Conservation (phyloP, 257 asterid species). For the Avicennia marina region DNA sequence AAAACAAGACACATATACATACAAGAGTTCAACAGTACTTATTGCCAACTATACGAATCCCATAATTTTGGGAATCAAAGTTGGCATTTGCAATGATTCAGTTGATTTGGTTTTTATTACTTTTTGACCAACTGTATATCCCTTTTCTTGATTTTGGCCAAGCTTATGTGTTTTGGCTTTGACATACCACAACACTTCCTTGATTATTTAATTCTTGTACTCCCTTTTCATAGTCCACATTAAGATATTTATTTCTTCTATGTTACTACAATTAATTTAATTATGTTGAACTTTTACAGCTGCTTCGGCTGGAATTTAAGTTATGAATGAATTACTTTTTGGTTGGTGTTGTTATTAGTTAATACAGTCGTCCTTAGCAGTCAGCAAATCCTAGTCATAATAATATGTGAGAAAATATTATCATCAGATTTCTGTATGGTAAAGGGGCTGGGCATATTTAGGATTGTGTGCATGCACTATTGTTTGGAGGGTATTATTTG, state of each 20-base stretch:
- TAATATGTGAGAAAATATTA: not conserved
- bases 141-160: too few relatives aligned
- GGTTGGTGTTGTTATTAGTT: not conserved
- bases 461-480: not conserved
- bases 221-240: too few relatives aligned
- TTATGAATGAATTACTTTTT: not conserved
- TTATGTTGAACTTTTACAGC: not conserved
- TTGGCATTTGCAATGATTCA: too few relatives aligned
- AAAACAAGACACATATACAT: too few relatives aligned
- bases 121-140: too few relatives aligned
- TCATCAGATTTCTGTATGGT: not conserved
- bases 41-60: too few relatives aligned
- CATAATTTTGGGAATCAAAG: too few relatives aligned
- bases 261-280: not conserved
- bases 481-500: constrained; percentile 9
- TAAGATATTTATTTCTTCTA: not conserved
- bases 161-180: too few relatives aligned
- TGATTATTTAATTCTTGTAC: too few relatives aligned
- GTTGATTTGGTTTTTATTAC: too few relatives aligned
- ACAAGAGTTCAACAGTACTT: too few relatives aligned
- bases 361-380: not conserved
- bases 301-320: not conserved
- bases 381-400: not conserved
- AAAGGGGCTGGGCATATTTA: not conserved
- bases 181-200: too few relatives aligned